Evolutionary conservation across 2,329 filamentous ascomycete species (phyloP).

Genomic region (Fusarium sp.): DNA sequence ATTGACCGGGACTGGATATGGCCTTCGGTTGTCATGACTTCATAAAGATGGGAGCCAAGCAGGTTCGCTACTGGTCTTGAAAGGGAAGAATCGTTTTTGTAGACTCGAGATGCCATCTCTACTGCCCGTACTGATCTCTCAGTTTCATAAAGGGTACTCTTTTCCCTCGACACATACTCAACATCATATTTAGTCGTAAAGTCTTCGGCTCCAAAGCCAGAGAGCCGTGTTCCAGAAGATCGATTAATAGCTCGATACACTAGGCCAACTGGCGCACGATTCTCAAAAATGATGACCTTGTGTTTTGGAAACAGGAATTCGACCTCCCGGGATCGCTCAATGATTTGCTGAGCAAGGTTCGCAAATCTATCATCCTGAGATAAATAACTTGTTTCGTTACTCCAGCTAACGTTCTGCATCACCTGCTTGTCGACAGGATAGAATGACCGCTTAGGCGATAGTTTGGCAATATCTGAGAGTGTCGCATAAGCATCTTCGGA

Average conservation of each 20-base stretch:
- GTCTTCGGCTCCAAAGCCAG: conserved; percentile 40
- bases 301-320: conserved; percentile 24
- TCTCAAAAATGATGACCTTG: fast-evolving
- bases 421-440: conserved; percentile 56
- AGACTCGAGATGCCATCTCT: neutral
- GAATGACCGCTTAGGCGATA: conserved; percentile 53
- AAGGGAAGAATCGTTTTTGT: neutral
- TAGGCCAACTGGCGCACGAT: neutral
- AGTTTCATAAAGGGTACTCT: neutral
- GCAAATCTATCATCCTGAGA: conserved; percentile 60
- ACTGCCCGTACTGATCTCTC: neutral
- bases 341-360: neutral
- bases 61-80: neutral
- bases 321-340: neutral
- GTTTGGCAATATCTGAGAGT: neutral
- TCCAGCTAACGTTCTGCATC: conserved; percentile 65
- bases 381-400: conserved; percentile 51
- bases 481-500: neutral
- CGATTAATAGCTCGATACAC: conserved; percentile 32
- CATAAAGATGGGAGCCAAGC: conserved; percentile 1
- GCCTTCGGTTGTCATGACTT: neutral
- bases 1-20: neutral
- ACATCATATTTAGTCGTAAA: conserved; percentile 21
- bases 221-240: conserved; percentile 15
- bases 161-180: conserved; percentile 23